Base-by-base conservation (phyloP, 306 rosid species). In the Luffa acutangula region DNA sequence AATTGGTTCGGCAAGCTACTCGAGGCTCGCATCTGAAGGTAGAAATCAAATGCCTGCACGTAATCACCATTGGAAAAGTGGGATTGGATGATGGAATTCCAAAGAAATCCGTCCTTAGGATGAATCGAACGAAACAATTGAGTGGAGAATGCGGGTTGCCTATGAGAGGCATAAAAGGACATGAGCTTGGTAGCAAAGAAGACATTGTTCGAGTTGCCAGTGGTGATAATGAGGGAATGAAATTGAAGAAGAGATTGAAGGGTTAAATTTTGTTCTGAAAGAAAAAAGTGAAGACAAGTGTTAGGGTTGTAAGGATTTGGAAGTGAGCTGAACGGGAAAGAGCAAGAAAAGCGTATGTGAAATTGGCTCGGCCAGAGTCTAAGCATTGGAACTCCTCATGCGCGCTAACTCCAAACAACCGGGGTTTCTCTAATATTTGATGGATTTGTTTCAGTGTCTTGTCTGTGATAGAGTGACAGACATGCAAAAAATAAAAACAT, bases 71-170 rank as follows among this genome's bases (percentile, higher is more conserved):
- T 87, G 33, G 91, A 88, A 82, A 88, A 91, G n/a, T 88, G 90
- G 80, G 93, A 84, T 82, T 90, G 87, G 83, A 91, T 84, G 17
- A 91, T 76, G 59, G 98, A 93, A 82, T 93, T 91, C 93, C 92
- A 87, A 74, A 90, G 85, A 79, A 93, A 91, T 58, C 69, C 79
- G 43, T 90, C 95, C 77, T 85, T 89, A 39, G 80, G 88, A 64
- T 77, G 79, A 81, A 86, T 85, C 3, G 86, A 85, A 51, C n/a
- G 75, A 65, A 89, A 91, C 12, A 90, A 81, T 74, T 69, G 70
- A 52, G 94, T 60, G 75, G 89, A 83, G 37, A 65, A 81, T 31
- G 64, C 3, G 36, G 89, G 88, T 79, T 77, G 58, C 80, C 75
- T 36, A 82, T 89, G 81, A 81, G 84, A 83, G 58, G 91, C 85